phyloP scores from a whole-genome alignment of 2,329 filamentous ascomycete genomes.

The Sphaerulina populicola region DNA sequence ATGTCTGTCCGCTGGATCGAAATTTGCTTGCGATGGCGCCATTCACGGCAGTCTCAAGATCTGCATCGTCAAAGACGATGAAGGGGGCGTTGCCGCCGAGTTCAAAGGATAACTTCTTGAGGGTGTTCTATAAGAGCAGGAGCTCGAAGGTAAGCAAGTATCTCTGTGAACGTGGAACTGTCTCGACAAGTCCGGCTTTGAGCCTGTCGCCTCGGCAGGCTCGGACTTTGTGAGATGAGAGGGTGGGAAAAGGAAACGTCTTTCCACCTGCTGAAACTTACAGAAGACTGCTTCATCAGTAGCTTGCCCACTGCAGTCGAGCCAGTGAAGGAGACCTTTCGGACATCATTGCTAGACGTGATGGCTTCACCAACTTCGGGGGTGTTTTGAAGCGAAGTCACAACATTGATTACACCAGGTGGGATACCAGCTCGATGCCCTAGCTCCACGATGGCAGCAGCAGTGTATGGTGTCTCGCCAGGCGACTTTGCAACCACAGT shows the following conservation, averaged over 20 bases:
- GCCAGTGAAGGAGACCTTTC: constrained; percentile 27
- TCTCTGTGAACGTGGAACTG: too few species aligned
- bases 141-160: too few species aligned
- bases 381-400: constrained; percentile 74
- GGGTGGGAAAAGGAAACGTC: too few species aligned
- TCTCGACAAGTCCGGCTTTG: too few species aligned
- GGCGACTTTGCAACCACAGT: constrained; percentile 57
- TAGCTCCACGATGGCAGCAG: constrained; percentile 79
- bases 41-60: constrained; percentile 22
- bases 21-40: constrained; percentile 23
- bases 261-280: too few species aligned
- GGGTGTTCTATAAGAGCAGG: constrained; percentile 1
- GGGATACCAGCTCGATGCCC: constrained; percentile 88
- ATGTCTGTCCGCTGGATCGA: constrained; percentile 23
- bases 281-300: constrained; percentile 17
- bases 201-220: too few species aligned
- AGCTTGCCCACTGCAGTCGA: constrained; percentile 25
- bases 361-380: constrained; percentile 67
- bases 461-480: constrained; percentile 84
- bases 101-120: constrained; percentile 24
- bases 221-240: too few species aligned
- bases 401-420: constrained; percentile 79
- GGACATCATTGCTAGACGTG: constrained; percentile 54
- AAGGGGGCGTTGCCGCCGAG: constrained; percentile 27
- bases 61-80: constrained; percentile 27